These are phyloP conservation scores for Hamigera avellanea DNA, from an alignment of 495 filamentous ascomycete species.

Conservation along the genomic window DNA sequence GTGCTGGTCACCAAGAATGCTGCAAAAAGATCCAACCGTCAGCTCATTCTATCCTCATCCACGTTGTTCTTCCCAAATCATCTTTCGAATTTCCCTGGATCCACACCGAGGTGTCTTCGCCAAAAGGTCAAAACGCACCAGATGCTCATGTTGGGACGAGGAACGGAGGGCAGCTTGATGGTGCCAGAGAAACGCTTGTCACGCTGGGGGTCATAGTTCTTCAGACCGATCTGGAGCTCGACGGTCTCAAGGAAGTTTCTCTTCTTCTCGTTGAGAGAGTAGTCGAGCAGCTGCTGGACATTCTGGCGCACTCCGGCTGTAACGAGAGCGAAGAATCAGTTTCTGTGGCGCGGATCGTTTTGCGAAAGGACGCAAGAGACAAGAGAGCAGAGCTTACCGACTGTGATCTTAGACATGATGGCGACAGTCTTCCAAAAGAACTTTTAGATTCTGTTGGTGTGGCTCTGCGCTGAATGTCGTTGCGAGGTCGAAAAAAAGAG, in stretches of 20 bases:
- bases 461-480: constrained; percentile 46
- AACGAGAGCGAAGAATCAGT: constrained; percentile 7
- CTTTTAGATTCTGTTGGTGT: constrained; percentile 52
- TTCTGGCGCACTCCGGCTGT: constrained; percentile 93
- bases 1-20: constrained; percentile 96
- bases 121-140: constrained; percentile 44
- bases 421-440: constrained; percentile 50
- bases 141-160: constrained; percentile 88
- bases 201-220: constrained; percentile 99
- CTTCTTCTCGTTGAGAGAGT: constrained; percentile 97
- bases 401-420: constrained; percentile 80
- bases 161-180: constrained; percentile 81
- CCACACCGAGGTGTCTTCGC: background rate
- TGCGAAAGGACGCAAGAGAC: no score
- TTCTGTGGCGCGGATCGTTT: background rate
- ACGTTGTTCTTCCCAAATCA: background rate
- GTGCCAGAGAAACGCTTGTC: constrained; percentile 99
- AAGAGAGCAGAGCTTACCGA: constrained; percentile 39
- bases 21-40: constrained; percentile 17
- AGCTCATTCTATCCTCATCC: constrained; percentile 1
- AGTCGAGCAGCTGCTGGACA: constrained; percentile 80
- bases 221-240: constrained; percentile 93
- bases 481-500: constrained; percentile 8
- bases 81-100: background rate
- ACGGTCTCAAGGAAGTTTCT: constrained; percentile 95